Evolutionary conservation across 371 early-diverging fungal genomes (phyloP), one percentile per base, ranked within the genome.

Genomic region (Mucor sp.): DNA sequence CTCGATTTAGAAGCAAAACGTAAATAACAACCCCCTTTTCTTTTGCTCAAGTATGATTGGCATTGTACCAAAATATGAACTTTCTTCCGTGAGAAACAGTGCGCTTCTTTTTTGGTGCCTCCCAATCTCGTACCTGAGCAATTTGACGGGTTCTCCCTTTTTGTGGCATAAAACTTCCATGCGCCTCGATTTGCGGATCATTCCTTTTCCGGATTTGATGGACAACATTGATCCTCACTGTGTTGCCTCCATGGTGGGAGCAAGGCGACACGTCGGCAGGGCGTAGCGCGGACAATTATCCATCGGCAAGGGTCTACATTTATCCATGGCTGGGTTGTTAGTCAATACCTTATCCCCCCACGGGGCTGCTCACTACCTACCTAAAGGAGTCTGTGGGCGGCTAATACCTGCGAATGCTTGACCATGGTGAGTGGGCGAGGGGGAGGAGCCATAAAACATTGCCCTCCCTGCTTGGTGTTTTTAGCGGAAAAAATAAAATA

Each of bases 361-460:
- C n/a, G 30, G 30, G 41, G 39, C 14, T 53, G 21, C 25, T 12
- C 27, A 27, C 12, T 12, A 15, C 14, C 6, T 53, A 15, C 9
- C 21, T 27, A 4, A 25, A 27, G 15, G 6, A 25, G 5, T 23
- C 7, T 6, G 23, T 2, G 30, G 6, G 21, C 21, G 53, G 19
- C 4, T 17, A 5, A n/a, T n/a, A n/a, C n/a, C n/a, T n/a, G n/a
- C n/a, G n/a, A n/a, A n/a, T n/a, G n/a, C n/a, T n/a, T n/a, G n/a
- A n/a, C n/a, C n/a, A n/a, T n/a, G n/a, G n/a, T n/a, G n/a, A n/a
- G n/a, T n/a, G n/a, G n/a, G n/a, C n/a, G n/a, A 0, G 58, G 64
- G 64, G 28, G 41, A 25, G 58, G 64, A 44, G 11, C 6, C 32
- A 64, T 64, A 64, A 64, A 64, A 64, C 64, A 64, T 32, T 28